Evolutionary conservation across 345 rosid species (phyloP).

Genomic region (Hibiscus tridactylites): DNA sequence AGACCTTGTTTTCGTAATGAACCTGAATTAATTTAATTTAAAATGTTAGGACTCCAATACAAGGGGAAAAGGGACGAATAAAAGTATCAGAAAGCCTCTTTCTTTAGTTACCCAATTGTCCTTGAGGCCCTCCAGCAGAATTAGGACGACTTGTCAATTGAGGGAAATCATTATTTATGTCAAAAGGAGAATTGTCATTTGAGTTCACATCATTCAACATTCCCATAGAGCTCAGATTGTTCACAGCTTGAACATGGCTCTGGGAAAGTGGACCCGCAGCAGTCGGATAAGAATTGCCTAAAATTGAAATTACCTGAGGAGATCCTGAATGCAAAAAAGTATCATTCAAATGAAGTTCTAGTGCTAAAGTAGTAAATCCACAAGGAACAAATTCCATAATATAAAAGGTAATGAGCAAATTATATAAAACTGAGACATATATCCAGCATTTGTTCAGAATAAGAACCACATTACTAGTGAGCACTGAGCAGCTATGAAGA

Average conservation of each 20-base stretch:
- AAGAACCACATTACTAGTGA: background rate
- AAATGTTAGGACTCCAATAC: slow-evolving; percentile 8
- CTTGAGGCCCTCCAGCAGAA: slow-evolving; percentile 97
- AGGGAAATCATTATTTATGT: slow-evolving; percentile 93
- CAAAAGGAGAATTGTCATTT: slow-evolving; percentile 79
- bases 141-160: slow-evolving; percentile 86
- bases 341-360: slow-evolving; percentile 13
- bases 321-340: slow-evolving; percentile 54
- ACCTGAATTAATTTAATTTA: slow-evolving; percentile 34
- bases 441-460: background rate
- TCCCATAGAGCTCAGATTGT: slow-evolving; percentile 77
- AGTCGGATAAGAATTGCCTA: slow-evolving; percentile 63
- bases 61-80: background rate
- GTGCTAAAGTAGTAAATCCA: background rate
- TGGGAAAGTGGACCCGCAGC: slow-evolving; percentile 84
- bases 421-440: background rate
- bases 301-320: slow-evolving; percentile 83
- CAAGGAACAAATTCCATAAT: background rate
- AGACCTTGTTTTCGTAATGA: slow-evolving; percentile 85
- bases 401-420: background rate
- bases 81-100: background rate
- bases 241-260: slow-evolving; percentile 78
- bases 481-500: background rate
- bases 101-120: slow-evolving; percentile 66
- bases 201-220: slow-evolving; percentile 76